A percentile compares a stretch with the other conserved stretches of the same genome.
Evolutionary conservation across 176 grass and related monocot genomes (phyloP).

Genomic region (Puya raimondii): DNA sequence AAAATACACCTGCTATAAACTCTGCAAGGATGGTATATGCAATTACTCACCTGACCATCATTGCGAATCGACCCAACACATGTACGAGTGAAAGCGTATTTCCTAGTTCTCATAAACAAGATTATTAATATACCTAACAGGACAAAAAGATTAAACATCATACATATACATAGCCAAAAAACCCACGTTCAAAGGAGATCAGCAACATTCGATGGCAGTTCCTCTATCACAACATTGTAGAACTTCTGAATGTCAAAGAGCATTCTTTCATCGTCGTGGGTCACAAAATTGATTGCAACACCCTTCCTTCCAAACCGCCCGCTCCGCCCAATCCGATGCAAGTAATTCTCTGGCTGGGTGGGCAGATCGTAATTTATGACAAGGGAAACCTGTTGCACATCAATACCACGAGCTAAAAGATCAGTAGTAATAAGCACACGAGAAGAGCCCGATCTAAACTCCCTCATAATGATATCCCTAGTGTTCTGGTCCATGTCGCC

Average conservation of each 20-base stretch:
- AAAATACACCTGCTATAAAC: no score
- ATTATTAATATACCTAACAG: no score
- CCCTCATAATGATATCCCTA: not conserved
- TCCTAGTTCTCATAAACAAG: no score
- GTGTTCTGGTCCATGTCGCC: constrained; percentile 2
- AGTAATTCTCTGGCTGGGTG: constrained; percentile 13
- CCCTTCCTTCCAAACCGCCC: constrained; percentile 8
- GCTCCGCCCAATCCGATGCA: constrained; percentile 14
- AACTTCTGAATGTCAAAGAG: constrained; percentile 9
- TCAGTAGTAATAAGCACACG: constrained; percentile 15
- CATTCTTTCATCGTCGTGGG: constrained; percentile 10
- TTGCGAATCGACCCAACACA: no score
- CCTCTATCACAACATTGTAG: constrained; percentile 3
- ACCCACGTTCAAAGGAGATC: not conserved
- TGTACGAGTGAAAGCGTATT: no score
- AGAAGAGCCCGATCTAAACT: not conserved
- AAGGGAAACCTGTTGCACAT: constrained; percentile 11
- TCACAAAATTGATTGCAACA: constrained; percentile 12
- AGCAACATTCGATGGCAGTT: constrained; percentile 3
- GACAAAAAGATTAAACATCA: no score
- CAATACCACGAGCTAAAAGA: constrained; percentile 3
- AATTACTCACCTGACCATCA: no score
- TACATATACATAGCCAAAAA: not conserved
- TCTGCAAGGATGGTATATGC: no score
- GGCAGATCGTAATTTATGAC: constrained; percentile 20